Evolutionary conservation across 768 basidiomycete genomes (phyloP).

Genomic region (Mycena vulgaris): DNA sequence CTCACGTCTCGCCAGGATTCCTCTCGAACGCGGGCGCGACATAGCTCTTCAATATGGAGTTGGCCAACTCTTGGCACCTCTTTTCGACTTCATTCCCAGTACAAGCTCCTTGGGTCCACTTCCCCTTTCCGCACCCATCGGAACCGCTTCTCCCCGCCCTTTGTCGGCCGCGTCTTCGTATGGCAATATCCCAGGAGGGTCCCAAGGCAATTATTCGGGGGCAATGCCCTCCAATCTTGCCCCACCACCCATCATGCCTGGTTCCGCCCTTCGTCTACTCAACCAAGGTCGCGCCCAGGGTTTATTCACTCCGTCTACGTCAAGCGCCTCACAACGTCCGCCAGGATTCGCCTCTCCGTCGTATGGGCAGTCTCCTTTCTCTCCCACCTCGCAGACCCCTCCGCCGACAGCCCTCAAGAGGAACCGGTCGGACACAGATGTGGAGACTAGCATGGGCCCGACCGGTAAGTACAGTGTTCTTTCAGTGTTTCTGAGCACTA

Average conservation of each 20-base stretch:
- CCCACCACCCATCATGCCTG: conserved; percentile 90
- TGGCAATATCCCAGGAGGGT: conserved; percentile 64
- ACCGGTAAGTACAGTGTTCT: conserved; percentile 38
- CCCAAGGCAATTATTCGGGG: conserved; percentile 60
- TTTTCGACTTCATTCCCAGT: conserved; percentile 94
- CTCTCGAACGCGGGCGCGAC: conserved; percentile 93
- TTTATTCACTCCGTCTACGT: conserved; percentile 88
- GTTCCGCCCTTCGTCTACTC: conserved; percentile 85
- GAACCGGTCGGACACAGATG: conserved; percentile 78
- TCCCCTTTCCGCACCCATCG: conserved; percentile 66
- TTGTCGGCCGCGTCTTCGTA: conserved; percentile 80
- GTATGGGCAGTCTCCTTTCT: conserved; percentile 67
- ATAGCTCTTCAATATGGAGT: conserved; percentile 95
- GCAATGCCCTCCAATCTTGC: conserved; percentile 71
- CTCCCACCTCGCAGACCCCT: conserved; percentile 64
- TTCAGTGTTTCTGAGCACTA: conserved; percentile 39
- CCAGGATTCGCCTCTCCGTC: conserved; percentile 68
- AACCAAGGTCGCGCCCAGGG: conserved; percentile 91
- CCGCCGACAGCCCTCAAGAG: conserved; percentile 71
- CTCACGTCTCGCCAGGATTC: conserved; percentile 77
- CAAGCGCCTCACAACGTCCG: conserved; percentile 63
- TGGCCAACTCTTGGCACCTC: conserved; percentile 85
- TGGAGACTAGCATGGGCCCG: conserved; percentile 54
- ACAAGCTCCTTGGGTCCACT: conserved; percentile 79
- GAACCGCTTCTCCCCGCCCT: conserved; percentile 71